Base-by-base conservation (phyloP, 1,284 basidiomycete species). In the Pascua sp. region DNA sequence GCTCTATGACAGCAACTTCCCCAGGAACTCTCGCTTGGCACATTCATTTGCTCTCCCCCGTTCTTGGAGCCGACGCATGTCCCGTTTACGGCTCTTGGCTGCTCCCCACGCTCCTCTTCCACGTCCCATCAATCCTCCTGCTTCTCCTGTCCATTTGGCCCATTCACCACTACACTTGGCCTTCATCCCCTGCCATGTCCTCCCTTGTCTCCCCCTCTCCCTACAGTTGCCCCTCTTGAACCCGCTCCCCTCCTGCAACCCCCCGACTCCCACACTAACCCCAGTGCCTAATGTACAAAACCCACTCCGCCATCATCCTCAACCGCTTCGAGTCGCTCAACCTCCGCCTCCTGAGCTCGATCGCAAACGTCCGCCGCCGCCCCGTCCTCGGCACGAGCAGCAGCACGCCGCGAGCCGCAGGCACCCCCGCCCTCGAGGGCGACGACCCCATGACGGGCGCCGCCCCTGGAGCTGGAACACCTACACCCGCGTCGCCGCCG, bases 271-370 rank as follows among this genome's bases (percentile, higher is more conserved):
- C 24, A 32, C 24, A 38, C 54, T 52, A 43, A 58, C 47, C 36
- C 44, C 73, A 95, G 92, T 93, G 91, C 74, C 81, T 96, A 70
- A 95, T 93, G 77, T 97, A 93, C 82, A 91, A 92, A 75, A 94
- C 93, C 1, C 86, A 87, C 67, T 94, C 91, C 1, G 90, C 90
- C 47, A 87, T 94, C 71, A 92, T 91, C 78, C 85, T 97, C 63
- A 94, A 95, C 80, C 87, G 93, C 64, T 95, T 97, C 78, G 93
- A 97, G 77, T 82, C 87, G 5, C 83, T 97, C 64, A 96, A 93
- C 73, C 82, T 88, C 52, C 75, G 73, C 44, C 67, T 78, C 10
- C 62, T 78, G n/a, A 66, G 66, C 10, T 63, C 67, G 58, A 71
- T 74, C 52, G 62, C 71, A 47, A 76, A 76, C 50, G 55, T 63